A percentile compares a stretch with the other conserved stretches of the same genome.
Conservation (phyloP, 768 basidiomycete species). For the Dacryopinax primogenitus region DNA sequence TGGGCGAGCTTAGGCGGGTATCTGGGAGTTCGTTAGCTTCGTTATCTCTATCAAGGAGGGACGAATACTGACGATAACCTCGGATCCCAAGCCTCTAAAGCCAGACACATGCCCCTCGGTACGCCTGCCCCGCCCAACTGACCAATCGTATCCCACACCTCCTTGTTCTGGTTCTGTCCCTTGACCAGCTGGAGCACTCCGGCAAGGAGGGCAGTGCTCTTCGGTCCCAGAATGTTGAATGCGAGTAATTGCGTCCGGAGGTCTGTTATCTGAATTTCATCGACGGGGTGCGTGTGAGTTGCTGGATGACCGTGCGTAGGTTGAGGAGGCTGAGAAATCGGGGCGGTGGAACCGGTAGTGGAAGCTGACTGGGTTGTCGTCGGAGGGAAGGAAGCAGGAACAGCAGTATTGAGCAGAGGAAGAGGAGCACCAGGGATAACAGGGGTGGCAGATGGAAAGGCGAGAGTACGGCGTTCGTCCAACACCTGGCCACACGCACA, state of each 20-base stretch:
- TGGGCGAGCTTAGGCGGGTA: slow-evolving; percentile 72
- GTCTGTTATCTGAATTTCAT: slow-evolving; percentile 51
- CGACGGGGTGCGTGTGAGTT: slow-evolving; percentile 16
- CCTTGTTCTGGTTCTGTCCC: slow-evolving; percentile 42
- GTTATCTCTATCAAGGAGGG: not conserved
- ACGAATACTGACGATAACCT: slow-evolving; percentile 51
- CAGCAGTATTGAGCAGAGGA: slow-evolving; percentile 26
- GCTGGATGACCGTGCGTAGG: not conserved
- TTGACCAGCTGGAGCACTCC: slow-evolving; percentile 29
- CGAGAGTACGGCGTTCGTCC: slow-evolving; percentile 34
- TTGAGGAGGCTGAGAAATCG: not conserved
- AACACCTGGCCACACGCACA: slow-evolving; percentile 15
- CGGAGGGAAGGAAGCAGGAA: slow-evolving; percentile 4
- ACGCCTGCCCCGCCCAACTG: slow-evolving; percentile 57
- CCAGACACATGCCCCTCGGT: slow-evolving; percentile 63
- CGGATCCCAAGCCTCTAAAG: slow-evolving; percentile 73
- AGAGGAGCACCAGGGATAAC: slow-evolving; percentile 40
- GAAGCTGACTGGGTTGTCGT: not conserved
- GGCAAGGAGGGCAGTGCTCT: slow-evolving; percentile 51
- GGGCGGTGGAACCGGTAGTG: not conserved
- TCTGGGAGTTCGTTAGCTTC: slow-evolving; percentile 29
- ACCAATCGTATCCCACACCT: no score
- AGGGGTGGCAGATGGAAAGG: slow-evolving; percentile 42
- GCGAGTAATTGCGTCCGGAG: slow-evolving; percentile 56
- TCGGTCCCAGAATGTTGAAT: slow-evolving; percentile 86